phyloP scores from a whole-genome alignment of 2,329 filamentous ascomycete genomes.

The Neoscytalidium dimidiatum region DNA sequence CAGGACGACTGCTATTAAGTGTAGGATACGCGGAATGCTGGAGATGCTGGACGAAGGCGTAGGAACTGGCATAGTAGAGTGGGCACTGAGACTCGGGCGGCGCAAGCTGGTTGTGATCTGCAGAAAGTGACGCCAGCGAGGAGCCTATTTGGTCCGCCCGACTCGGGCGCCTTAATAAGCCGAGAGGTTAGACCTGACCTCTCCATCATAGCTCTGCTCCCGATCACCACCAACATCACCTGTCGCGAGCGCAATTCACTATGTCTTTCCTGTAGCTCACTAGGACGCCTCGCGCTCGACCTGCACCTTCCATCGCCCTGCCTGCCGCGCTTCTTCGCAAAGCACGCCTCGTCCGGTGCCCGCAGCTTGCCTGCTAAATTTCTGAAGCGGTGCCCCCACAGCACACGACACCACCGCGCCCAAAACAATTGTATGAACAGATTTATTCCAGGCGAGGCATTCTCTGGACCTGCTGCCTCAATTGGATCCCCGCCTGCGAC shows the following conservation, averaged over 20 bases:
- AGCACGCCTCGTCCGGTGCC: neutral
- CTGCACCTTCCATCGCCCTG: neutral
- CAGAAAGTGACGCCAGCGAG: constrained; percentile 8
- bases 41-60: neutral
- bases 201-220: constrained; percentile 16
- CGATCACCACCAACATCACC: constrained; percentile 13
- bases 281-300: neutral
- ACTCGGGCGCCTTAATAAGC: constrained; percentile 3
- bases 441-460: neutral
- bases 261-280: constrained; percentile 9
- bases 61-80: neutral
- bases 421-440: constrained; percentile 4
- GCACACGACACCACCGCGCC: constrained; percentile 7
- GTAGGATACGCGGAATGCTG: constrained; percentile 10
- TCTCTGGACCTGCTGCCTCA: neutral
- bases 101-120: neutral
- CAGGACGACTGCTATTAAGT: no score
- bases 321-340: neutral
- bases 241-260: neutral
- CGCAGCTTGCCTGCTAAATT: constrained; percentile 16
- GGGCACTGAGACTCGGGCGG: neutral
- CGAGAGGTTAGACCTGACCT: constrained; percentile 4
- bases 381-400: constrained; percentile 14
- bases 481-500: neutral
- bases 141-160: neutral